Evolutionary conservation across 495 filamentous ascomycete species (phyloP), one percentile per base, ranked within the genome.

Genomic region (Daldinia bambusicola): DNA sequence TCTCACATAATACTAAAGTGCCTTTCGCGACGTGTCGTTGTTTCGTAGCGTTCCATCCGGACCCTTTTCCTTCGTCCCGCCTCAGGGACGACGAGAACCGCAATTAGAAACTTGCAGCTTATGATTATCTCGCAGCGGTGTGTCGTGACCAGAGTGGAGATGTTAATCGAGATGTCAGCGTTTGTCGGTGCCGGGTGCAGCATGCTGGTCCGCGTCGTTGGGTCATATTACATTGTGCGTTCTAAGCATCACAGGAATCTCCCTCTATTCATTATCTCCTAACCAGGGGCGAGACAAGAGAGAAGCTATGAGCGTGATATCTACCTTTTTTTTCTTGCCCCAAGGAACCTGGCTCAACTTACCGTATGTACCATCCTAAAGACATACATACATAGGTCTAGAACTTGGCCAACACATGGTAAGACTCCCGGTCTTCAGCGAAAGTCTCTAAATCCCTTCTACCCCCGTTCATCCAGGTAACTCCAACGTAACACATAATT

Each of bases 1-100:
- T 72, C 55, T 72, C 70, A 72, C 70, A 66, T 72, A 72, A 72
- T 67, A 72, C 70, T 40, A 56, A 59, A 51, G 20, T n/a, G 20
- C 60, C 22, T 61, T 18, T 60, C 60, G 61, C 70, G 65, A 72
- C 70, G 61, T 68, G 61, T 64, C 58, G 61, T 56, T 55, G 70
- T 68, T 72, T 72, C 65, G 70, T 68, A 68, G 61, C 63, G 70
- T 68, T 68, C 64, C 65, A 68, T 68, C 65, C 56, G 61, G 40
- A 38, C 61, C 56, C 61, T 53, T 61, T 68, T 52, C 40, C 64
- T 26, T 56, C 22, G 31, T 61, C n/a, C 32, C 40, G 50, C 53
- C 57, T 14, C 61, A 51, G 40, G 40, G 56, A 32, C 48, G 55
- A 60, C 50, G 56, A 64, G 38, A 51, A 60, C 48, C 55, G 50